Percentiles rank a stretch among this genome's conserved stretches.
Evolutionary conservation across 2,329 filamentous ascomycete genomes (phyloP).

Genomic region (Aspergillus melleus): DNA sequence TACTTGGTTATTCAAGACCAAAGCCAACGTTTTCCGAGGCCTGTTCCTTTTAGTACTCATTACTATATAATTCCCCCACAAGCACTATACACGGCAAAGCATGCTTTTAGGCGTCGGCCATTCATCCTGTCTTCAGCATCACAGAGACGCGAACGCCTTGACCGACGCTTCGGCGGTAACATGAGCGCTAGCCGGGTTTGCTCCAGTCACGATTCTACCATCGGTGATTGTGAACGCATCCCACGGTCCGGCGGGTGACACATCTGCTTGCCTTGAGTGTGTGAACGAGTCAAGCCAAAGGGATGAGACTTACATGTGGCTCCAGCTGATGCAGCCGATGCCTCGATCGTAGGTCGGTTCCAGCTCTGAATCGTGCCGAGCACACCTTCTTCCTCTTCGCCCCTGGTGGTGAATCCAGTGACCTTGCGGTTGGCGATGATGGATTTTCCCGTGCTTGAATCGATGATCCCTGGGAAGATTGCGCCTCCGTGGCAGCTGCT

Average conservation of each 20-base stretch:
- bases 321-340: slow-evolving; percentile 26
- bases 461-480: slow-evolving; percentile 39
- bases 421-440: slow-evolving; percentile 37
- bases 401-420: slow-evolving; percentile 40
- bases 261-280: not conserved
- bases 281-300: not conserved
- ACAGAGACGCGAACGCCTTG: slow-evolving; percentile 25
- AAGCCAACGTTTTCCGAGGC: too few relatives aligned
- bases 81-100: not conserved
- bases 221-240: slow-evolving; percentile 30
- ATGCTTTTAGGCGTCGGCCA: not conserved
- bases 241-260: slow-evolving; percentile 6
- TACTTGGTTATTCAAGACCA: too few relatives aligned
- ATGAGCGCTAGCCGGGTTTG: slow-evolving; percentile 36
- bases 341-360: slow-evolving; percentile 34
- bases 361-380: slow-evolving; percentile 35
- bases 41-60: not conserved
- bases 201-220: slow-evolving; percentile 37
- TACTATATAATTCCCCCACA: not conserved
- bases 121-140: not conserved
- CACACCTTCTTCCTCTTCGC: slow-evolving; percentile 37
- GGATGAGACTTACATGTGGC: slow-evolving; percentile 29
- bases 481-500: slow-evolving; percentile 39
- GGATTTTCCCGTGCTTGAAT: slow-evolving; percentile 31
- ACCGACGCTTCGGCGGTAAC: slow-evolving; percentile 33